These are phyloP conservation scores for Westerdykella sp. DNA, from an alignment of 2,329 filamentous ascomycete species.

Conservation along the genomic window DNA sequence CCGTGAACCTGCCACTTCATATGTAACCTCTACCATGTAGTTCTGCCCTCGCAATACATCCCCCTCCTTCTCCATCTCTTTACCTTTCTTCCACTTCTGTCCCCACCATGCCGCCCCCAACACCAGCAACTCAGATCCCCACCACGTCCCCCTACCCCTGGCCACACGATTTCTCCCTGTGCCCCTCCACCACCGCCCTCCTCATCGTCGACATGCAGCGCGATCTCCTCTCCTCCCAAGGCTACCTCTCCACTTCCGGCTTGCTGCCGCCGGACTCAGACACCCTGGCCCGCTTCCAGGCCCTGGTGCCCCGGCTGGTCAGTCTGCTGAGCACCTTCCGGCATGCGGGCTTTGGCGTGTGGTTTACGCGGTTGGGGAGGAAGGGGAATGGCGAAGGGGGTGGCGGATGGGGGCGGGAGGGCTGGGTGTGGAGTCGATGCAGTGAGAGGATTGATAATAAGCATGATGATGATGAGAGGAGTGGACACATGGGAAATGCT, in stretches of 20 bases:
- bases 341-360: conserved; percentile 37
- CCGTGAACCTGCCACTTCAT: too few species aligned
- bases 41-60: too few species aligned
- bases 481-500: too few species aligned
- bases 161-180: conserved; percentile 38
- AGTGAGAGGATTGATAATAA: too few species aligned
- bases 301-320: conserved; percentile 42
- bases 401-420: background rate
- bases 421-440: too few species aligned
- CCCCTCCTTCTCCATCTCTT: background rate
- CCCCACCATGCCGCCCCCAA: background rate
- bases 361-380: conserved; percentile 50
- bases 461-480: too few species aligned
- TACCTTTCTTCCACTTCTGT: background rate
- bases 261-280: conserved; percentile 16
- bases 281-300: conserved; percentile 34
- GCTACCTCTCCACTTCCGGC: conserved; percentile 46
- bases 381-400: conserved; percentile 49
- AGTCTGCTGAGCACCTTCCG: conserved; percentile 41
- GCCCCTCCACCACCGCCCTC: conserved; percentile 43
- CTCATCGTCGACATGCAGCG: conserved; percentile 53
- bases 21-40: too few species aligned
- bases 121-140: conserved; percentile 13
- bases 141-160: conserved; percentile 35
- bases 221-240: conserved; percentile 46